These are phyloP conservation scores for Aspergillus sclerotioniger DNA, from an alignment of 495 filamentous ascomycete genomes.

Conservation along the genomic window DNA sequence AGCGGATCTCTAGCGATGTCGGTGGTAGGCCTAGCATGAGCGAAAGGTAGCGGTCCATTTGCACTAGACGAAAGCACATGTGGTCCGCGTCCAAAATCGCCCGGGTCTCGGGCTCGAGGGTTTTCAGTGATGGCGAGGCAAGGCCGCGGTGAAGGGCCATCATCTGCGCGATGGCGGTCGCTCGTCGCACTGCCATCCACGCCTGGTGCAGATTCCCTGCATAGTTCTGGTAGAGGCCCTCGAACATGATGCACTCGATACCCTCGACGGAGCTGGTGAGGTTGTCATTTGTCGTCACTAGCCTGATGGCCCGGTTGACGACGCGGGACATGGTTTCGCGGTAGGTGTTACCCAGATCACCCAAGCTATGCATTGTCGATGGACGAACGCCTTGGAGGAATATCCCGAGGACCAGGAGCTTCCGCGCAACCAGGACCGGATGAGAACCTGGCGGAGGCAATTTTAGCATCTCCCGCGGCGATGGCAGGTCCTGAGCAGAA, in stretches of 20 bases:
- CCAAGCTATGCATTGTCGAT: conserved; percentile 11
- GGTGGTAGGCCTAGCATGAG: conserved; percentile 50
- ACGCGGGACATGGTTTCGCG: conserved; percentile 30
- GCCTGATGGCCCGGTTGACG: conserved; percentile 34
- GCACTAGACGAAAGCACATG: conserved; percentile 29
- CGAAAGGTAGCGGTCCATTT: conserved; percentile 44
- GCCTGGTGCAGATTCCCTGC: conserved; percentile 43
- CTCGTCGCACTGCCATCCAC: conserved; percentile 44
- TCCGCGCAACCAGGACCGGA: conserved; percentile 46
- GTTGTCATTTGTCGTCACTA: conserved; percentile 47
- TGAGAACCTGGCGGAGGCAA: conserved; percentile 36
- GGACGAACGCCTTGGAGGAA: conserved; percentile 40
- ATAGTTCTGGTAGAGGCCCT: conserved; percentile 44
- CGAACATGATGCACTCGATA: conserved; percentile 49
- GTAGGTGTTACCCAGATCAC: conserved; percentile 2
- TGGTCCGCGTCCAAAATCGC: conserved; percentile 14
- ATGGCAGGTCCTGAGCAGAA: conserved; percentile 19
- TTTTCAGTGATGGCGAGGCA: conserved; percentile 3
- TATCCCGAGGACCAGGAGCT: conserved; percentile 42
- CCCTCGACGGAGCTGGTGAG: conserved; percentile 45
- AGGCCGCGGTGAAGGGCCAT: conserved; percentile 8
- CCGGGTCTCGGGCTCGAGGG: conserved; percentile 19
- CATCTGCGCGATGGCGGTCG: conserved; percentile 17
- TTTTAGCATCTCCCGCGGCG: conserved; percentile 30
- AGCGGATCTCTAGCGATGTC: conserved; percentile 30